These are phyloP conservation scores for Ceriops decandra DNA, from an alignment of 345 rosid genomes.

Conservation along the genomic window DNA sequence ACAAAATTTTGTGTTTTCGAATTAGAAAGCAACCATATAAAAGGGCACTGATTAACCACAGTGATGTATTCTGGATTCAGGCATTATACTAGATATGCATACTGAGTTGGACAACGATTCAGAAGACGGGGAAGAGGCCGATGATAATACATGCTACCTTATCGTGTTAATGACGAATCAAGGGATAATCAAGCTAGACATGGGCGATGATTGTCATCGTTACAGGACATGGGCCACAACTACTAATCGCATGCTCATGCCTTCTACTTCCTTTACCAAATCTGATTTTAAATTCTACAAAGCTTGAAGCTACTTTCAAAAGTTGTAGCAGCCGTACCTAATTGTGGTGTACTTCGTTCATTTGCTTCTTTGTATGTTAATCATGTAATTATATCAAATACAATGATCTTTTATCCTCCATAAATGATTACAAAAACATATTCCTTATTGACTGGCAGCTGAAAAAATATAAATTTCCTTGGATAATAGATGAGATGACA, in stretches of 20 bases:
- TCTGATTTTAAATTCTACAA: conserved; percentile 47
- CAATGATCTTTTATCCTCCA: not conserved
- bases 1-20: not conserved
- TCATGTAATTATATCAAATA: conserved; percentile 20
- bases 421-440: not conserved
- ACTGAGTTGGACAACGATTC: conserved; percentile 29
- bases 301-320: conserved; percentile 17
- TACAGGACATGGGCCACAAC: conserved; percentile 73
- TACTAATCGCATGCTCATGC: conserved; percentile 60
- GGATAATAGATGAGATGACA: too few relatives aligned
- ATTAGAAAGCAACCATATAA: too few relatives aligned
- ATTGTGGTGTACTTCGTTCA: not conserved
- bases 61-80: conserved; percentile 23
- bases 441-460: not conserved
- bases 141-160: conserved; percentile 40
- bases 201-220: conserved; percentile 63
- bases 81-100: conserved; percentile 61
- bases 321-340: not conserved
- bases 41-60: too few relatives aligned
- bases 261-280: conserved; percentile 51
- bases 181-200: conserved; percentile 73
- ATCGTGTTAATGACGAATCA: conserved; percentile 54
- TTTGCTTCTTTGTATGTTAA: conserved; percentile 11
- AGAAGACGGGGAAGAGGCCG: not conserved
- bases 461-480: too few relatives aligned